Evolutionary conservation across 1,284 basidiomycete genomes (phyloP).

Genomic region (Cutaneotrichosporon spelunceum): DNA sequence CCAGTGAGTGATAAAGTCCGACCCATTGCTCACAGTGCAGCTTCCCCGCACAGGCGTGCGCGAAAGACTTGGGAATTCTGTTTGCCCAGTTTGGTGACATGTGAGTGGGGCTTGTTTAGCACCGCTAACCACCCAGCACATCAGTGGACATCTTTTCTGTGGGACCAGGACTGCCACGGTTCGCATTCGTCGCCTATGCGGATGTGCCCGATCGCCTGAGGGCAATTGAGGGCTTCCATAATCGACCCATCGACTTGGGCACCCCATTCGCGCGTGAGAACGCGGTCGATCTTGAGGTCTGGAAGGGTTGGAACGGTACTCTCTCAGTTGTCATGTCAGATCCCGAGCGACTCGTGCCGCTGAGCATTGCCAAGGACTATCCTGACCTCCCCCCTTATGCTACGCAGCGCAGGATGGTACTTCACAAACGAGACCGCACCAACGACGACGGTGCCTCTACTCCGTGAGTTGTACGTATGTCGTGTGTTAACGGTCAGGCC

Average conservation of each 20-base stretch:
- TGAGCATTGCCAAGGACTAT: slow-evolving; percentile 32
- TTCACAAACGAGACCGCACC: slow-evolving; percentile 16
- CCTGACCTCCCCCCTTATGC: slow-evolving; percentile 45
- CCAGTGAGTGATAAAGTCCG: slow-evolving; percentile 26
- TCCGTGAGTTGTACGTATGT: slow-evolving; percentile 4
- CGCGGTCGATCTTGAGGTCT: slow-evolving; percentile 37
- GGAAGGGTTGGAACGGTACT: slow-evolving; percentile 39
- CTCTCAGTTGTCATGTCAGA: slow-evolving; percentile 43
- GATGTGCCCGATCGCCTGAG: slow-evolving; percentile 27
- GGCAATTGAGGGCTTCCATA: slow-evolving; percentile 39
- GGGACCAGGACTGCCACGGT: slow-evolving; percentile 40
- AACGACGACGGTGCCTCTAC: background rate
- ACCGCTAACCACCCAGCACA: slow-evolving; percentile 30
- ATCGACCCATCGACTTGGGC: slow-evolving; percentile 35
- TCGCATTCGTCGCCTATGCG: slow-evolving; percentile 45
- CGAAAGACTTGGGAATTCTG: slow-evolving; percentile 48
- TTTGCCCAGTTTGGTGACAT: slow-evolving; percentile 50
- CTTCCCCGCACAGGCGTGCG: slow-evolving; percentile 43
- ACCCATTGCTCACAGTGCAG: slow-evolving; percentile 22
- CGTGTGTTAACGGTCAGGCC: background rate
- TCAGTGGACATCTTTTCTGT: slow-evolving; percentile 51
- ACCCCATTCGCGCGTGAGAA: slow-evolving; percentile 35
- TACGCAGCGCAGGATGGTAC: slow-evolving; percentile 11
- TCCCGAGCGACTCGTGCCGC: slow-evolving; percentile 39
- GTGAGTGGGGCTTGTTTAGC: slow-evolving; percentile 27